phyloP scores from a whole-genome alignment of 805 yeast genomes.

The Brettanomyces anomalus region DNA sequence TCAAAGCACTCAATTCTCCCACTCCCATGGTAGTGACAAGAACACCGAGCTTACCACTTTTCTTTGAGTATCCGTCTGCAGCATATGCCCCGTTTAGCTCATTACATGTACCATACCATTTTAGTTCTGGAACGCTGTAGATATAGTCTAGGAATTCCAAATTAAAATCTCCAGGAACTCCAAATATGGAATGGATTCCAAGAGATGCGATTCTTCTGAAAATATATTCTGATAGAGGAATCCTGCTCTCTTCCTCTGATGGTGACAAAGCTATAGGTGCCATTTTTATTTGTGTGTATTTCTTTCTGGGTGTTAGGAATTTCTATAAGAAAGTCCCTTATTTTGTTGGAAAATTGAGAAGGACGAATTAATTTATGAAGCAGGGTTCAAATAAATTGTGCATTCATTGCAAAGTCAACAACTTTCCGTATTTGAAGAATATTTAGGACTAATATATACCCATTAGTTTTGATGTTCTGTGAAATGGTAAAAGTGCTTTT shows the following conservation, averaged over 20 bases:
- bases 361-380: too few relatives aligned
- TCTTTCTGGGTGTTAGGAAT: too few relatives aligned
- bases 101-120: slow-evolving; percentile 81
- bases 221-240: slow-evolving; percentile 56
- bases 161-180: slow-evolving; percentile 77
- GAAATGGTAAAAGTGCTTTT: too few relatives aligned
- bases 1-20: slow-evolving; percentile 79
- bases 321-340: too few relatives aligned
- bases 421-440: too few relatives aligned
- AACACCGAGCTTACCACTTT: slow-evolving; percentile 47
- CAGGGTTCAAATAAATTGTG: too few relatives aligned
- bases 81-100: slow-evolving; percentile 87
- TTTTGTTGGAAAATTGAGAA: too few relatives aligned
- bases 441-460: too few relatives aligned
- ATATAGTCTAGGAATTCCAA: slow-evolving; percentile 59
- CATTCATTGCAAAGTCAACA: too few relatives aligned
- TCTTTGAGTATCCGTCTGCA: slow-evolving; percentile 81
- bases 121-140: slow-evolving; percentile 37
- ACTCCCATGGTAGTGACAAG: slow-evolving; percentile 75
- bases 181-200: slow-evolving; percentile 56
- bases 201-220: slow-evolving; percentile 48
- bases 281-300: slow-evolving; percentile 4
- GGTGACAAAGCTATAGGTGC: slow-evolving; percentile 13
- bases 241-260: background rate
- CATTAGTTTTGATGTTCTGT: too few relatives aligned